Conservation (phyloP, 148 eudicot species). For the Dianthus caryophyllus region DNA sequence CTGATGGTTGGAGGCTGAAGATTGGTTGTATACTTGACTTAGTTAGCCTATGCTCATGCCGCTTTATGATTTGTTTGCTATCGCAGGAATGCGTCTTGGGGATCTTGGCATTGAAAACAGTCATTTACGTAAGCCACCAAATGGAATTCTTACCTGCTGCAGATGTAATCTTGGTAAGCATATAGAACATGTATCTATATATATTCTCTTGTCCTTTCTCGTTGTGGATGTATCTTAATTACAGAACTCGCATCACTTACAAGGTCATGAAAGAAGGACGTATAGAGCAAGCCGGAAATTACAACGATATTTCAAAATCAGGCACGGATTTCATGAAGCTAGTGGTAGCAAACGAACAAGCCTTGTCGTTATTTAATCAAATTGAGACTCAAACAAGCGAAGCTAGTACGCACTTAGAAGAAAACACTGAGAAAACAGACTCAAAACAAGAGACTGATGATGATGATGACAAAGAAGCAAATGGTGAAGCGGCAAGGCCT, state of each 20-base stretch:
- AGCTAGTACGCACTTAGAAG: neutral
- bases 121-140: neutral
- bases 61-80: neutral
- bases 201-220: neutral
- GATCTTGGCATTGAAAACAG: neutral
- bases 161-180: neutral
- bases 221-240: neutral
- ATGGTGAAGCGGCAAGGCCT: slow-evolving; percentile 3
- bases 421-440: too few relatives aligned
- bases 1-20: too few relatives aligned
- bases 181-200: neutral
- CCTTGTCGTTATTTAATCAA: slow-evolving; percentile 26
- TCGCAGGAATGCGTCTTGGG: neutral
- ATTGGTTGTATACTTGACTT: too few relatives aligned
- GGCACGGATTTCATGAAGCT: slow-evolving; percentile 14
- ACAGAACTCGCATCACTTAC: neutral
- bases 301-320: slow-evolving; percentile 6
- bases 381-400: neutral
- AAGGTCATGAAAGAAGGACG: slow-evolving; percentile 67
- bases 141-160: neutral
- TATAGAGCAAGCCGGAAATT: slow-evolving; percentile 49
- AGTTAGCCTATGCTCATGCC: too few relatives aligned
- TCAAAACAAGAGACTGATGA: slow-evolving; percentile 4
- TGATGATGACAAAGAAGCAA: slow-evolving; percentile 4
- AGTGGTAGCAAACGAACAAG: slow-evolving; percentile 41